Evolutionary conservation across 345 rosid genomes (phyloP).

Genomic region (Populus pruinosa): DNA sequence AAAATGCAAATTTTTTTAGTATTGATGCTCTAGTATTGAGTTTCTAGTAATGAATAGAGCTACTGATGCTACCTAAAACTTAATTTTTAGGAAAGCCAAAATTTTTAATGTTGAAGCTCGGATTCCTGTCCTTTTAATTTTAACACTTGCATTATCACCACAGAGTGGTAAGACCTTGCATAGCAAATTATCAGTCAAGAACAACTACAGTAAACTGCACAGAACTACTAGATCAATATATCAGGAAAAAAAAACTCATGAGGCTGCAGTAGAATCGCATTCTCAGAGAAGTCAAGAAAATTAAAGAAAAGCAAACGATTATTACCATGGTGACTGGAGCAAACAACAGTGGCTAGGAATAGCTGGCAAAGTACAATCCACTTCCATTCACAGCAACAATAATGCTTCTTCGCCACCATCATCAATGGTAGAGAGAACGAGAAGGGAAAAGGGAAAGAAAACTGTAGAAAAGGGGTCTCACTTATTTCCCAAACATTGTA

Average conservation of each 20-base stretch:
- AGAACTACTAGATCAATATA: background rate
- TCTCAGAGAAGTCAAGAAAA: background rate
- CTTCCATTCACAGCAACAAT: constrained; percentile 9
- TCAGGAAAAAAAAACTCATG: background rate
- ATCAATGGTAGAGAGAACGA: background rate
- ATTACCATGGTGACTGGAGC: constrained; percentile 57
- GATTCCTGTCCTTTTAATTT: background rate
- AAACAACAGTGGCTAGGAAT: constrained; percentile 40
- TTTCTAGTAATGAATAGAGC: too few species aligned
- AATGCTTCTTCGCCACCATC: constrained; percentile 19
- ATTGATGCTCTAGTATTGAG: background rate
- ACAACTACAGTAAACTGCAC: background rate
- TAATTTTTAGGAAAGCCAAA: background rate
- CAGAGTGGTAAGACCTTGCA: background rate
- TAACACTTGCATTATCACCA: background rate
- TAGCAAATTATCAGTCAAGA: background rate
- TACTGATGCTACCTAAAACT: background rate
- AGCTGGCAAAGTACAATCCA: constrained; percentile 37
- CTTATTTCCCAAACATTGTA: background rate
- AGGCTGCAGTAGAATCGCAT: background rate
- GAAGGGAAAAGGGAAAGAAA: constrained; percentile 4
- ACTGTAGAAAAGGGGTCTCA: constrained; percentile 11
- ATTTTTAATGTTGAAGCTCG: background rate
- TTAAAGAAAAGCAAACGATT: background rate
- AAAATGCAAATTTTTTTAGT: background rate